Evolutionary conservation across 2,329 filamentous ascomycete species (phyloP).

Genomic region (Zasmidium citrigriseum): DNA sequence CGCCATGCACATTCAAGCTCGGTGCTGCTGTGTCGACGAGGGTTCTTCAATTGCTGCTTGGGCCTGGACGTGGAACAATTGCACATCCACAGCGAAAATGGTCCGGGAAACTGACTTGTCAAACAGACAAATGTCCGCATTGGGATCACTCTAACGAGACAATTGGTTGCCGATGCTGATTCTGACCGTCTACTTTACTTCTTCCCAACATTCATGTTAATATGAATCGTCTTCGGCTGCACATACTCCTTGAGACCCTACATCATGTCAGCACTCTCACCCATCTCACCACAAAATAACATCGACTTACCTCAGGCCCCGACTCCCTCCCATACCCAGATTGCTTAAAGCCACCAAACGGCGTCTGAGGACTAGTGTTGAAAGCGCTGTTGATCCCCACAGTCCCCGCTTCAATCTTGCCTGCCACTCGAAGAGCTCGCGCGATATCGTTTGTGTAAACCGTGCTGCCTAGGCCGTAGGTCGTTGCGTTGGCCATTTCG

Average conservation of each 20-base stretch:
- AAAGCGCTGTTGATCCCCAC: conserved; percentile 49
- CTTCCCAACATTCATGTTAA: conserved; percentile 27
- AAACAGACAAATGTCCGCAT: no score
- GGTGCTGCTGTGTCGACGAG: no score
- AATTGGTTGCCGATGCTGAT: no score
- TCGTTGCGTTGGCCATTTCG: conserved; percentile 39
- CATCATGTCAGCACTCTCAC: background rate
- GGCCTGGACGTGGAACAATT: no score
- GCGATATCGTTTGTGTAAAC: conserved; percentile 71
- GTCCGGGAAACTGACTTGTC: no score
- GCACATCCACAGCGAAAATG: no score
- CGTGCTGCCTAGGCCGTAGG: conserved; percentile 40
- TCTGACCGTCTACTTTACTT: background rate
- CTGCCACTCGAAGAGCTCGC: conserved; percentile 42
- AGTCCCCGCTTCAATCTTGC: conserved; percentile 59
- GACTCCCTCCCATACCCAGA: conserved; percentile 62
- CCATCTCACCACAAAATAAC: background rate
- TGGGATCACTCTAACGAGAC: no score
- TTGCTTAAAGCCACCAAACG: conserved; percentile 33
- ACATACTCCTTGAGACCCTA: conserved; percentile 29
- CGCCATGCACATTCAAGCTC: no score
- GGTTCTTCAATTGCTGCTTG: no score
- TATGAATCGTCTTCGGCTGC: conserved; percentile 40
- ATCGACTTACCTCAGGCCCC: conserved; percentile 51
- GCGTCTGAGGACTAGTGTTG: conserved; percentile 30